These are phyloP conservation scores for Coniochaeta prunicola DNA, from an alignment of 2,329 filamentous ascomycete genomes.

Conservation along the genomic window DNA sequence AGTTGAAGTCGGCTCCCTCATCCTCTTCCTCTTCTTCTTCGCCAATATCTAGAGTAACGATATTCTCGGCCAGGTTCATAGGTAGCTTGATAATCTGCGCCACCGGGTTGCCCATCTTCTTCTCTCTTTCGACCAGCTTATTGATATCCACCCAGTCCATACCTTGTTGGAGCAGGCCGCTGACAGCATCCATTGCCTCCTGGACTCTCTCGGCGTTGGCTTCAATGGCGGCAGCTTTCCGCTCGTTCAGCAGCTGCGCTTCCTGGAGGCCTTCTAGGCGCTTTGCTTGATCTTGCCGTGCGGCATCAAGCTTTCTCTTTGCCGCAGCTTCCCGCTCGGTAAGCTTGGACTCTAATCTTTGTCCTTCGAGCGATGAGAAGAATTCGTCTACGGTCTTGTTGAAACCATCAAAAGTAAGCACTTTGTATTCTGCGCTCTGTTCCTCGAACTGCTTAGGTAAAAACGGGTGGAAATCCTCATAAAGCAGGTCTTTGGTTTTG, in stretches of 20 bases:
- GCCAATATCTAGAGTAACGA: constrained; percentile 70
- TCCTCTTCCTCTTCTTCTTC: constrained; percentile 53
- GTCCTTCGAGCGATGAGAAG: constrained; percentile 92
- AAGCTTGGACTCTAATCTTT: constrained; percentile 78
- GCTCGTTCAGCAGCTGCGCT: constrained; percentile 72
- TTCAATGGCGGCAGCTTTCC: constrained; percentile 85
- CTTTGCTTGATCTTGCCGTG: constrained; percentile 74
- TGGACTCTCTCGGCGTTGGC: constrained; percentile 87
- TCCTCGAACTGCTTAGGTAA: constrained; percentile 70
- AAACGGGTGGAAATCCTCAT: constrained; percentile 95
- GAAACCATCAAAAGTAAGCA: constrained; percentile 76
- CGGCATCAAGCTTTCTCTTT: constrained; percentile 78
- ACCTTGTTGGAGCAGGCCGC: constrained; percentile 81
- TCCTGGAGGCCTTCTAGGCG: constrained; percentile 78
- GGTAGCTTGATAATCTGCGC: constrained; percentile 82
- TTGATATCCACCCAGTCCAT: constrained; percentile 98
- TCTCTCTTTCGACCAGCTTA: constrained; percentile 80
- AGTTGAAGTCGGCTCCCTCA: constrained; percentile 33
- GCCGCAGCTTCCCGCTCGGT: constrained; percentile 76
- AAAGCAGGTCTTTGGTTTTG: constrained; percentile 52
- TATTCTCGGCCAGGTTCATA: constrained; percentile 84
- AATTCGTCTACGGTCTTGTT: constrained; percentile 95
- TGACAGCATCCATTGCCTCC: constrained; percentile 87
- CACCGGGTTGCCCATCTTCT: constrained; percentile 72
- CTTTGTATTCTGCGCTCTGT: constrained; percentile 50